Base-by-base conservation (phyloP, 495 filamentous ascomycete species). In the Bombardia bombarda region DNA sequence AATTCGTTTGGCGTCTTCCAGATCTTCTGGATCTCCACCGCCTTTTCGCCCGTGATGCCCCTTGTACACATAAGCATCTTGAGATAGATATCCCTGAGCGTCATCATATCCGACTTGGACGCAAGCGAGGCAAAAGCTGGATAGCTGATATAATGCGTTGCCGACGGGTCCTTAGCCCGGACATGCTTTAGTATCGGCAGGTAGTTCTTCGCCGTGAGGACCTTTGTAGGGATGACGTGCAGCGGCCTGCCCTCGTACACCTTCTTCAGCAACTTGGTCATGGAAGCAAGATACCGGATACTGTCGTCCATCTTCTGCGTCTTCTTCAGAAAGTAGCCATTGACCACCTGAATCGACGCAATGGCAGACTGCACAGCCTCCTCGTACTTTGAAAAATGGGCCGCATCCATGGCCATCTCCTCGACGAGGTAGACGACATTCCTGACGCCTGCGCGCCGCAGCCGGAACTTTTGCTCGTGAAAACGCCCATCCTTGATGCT, bases 41-140 rank as follows among this genome's bases (percentile, higher is more conserved):
- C 86, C 56, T 87, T 90, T 49, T 92, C 86, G 0, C 84, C 82
- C 4, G 79, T 82, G n/a, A 93, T 66, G 2, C 85, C 82, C 19
- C 74, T 72, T 8, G 78, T 84, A 51, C 83, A 87, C 86, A 93
- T 90, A 38, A 93, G 66, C 85, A 93, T 90, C 59, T 90, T 90
- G 18, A 92, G 56, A 52, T 74, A 90, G 0, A 90, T 56, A 46
- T 93, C 87, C 30, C 85, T 70, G 17, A 90, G 67, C 3, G 83
- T 83, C 33, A 87, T 70, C 32, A 71, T 69, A 22, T 85, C 82
- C 0, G 82, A 86, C 60, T 93, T 93, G 0, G 80, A 84, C 0
- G 77, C 75, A 14, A 93, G 57, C 1, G 77, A 73, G 0, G 81
- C 76, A 51, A 90, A 90, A 3, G 83, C 80, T 1, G 75, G 56